Conservation (phyloP, 257 asterid genomes). For the Thymus mandschuricus region DNA sequence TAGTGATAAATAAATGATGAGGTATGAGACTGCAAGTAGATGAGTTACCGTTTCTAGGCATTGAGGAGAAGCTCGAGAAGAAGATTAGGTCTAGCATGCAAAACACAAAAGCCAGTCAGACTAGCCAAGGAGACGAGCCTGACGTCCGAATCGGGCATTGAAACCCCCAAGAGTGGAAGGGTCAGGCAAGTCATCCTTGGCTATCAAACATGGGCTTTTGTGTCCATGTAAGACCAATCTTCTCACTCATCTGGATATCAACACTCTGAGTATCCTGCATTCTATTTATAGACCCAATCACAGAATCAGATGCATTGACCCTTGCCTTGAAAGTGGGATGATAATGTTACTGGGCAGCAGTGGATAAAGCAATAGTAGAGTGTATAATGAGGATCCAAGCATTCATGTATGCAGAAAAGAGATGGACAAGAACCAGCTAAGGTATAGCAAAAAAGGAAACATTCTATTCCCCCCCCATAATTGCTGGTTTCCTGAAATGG, state of each 20-base stretch:
- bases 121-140: conserved; percentile 61
- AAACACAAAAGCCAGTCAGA: conserved; percentile 38
- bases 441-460: background rate
- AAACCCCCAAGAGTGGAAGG: conserved; percentile 26
- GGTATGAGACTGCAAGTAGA: background rate
- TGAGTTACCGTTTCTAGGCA: conserved; percentile 6
- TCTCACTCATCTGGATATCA: conserved; percentile 8
- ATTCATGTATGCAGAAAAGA: background rate
- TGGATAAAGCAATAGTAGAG: background rate
- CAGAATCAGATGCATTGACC: conserved; percentile 30
- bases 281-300: conserved; percentile 29
- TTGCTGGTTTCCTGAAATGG: background rate
- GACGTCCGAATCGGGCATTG: conserved; percentile 31
- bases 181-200: conserved; percentile 62
- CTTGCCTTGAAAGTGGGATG: conserved; percentile 1
- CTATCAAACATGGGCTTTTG: conserved; percentile 39
- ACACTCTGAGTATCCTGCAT: background rate
- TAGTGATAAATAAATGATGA: background rate
- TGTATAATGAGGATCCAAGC: background rate
- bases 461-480: background rate
- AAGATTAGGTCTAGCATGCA: conserved; percentile 52
- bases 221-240: conserved; percentile 46
- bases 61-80: conserved; percentile 9
- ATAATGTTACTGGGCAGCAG: background rate
- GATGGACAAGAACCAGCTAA: background rate